Conservation (phyloP, 2,329 filamentous ascomycete species). For the Aureobasidium subglaciale region DNA sequence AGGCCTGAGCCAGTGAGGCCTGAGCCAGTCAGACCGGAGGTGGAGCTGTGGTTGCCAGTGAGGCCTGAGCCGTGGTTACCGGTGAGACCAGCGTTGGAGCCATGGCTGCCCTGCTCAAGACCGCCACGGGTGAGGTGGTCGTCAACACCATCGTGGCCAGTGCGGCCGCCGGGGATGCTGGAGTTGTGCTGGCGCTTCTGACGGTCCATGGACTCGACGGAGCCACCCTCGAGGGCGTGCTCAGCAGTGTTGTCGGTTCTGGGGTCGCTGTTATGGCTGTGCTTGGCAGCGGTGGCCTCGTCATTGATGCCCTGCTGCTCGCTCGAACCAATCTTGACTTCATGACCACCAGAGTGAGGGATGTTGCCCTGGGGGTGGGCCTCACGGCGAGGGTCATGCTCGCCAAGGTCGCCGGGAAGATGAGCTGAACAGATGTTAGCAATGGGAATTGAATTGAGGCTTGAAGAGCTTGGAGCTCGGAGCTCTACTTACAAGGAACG, state of each 20-base stretch:
- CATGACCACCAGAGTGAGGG: slow-evolving; percentile 8
- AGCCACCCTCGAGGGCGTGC: slow-evolving; percentile 4
- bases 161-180: not conserved
- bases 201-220: slow-evolving; percentile 5
- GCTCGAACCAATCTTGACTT: not conserved
- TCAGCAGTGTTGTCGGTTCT: not conserved
- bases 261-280: not conserved
- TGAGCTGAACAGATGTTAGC: slow-evolving; percentile 2
- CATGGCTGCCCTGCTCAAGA: not conserved
- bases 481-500: slow-evolving; percentile 5
- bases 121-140: not conserved
- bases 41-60: not conserved
- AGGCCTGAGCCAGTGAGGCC: not conserved
- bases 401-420: slow-evolving; percentile 14
- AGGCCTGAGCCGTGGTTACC: not conserved
- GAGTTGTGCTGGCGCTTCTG: slow-evolving; percentile 5
- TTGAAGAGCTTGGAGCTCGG: not conserved
- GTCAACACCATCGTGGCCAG: not conserved
- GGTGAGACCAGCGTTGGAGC: not conserved
- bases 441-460: not conserved
- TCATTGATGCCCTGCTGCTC: not conserved
- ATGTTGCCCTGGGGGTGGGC: slow-evolving; percentile 11
- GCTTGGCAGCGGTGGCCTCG: not conserved
- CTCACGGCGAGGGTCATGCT: slow-evolving; percentile 11
- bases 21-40: not conserved